Evolutionary conservation across 768 basidiomycete species (phyloP).

Genomic region (Cystoderma amianthinum): DNA sequence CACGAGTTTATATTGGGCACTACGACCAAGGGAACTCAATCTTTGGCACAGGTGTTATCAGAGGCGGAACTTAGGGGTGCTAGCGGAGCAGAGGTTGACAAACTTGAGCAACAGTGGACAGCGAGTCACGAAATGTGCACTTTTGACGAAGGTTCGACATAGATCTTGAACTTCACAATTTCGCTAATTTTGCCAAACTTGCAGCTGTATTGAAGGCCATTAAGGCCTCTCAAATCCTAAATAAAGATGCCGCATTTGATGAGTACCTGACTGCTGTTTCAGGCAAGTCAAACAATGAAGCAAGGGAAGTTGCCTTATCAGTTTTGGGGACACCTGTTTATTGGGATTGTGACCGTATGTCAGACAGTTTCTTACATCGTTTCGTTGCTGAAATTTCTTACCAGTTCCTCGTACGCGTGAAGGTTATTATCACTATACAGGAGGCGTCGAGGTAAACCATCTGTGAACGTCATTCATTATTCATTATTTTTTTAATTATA

Average conservation of each 20-base stretch:
- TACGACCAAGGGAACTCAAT: slow-evolving; percentile 32
- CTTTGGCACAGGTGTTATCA: slow-evolving; percentile 65
- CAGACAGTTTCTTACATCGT: too few species aligned
- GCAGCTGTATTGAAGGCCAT: slow-evolving; percentile 60
- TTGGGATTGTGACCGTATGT: slow-evolving; percentile 89
- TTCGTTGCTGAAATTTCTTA: too few species aligned
- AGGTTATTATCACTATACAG: slow-evolving; percentile 85
- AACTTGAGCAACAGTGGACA: slow-evolving; percentile 73
- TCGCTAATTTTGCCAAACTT: slow-evolving; percentile 3
- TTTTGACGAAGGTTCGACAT: slow-evolving; percentile 66
- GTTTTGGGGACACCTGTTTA: slow-evolving; percentile 63
- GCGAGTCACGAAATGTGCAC: slow-evolving; percentile 63
- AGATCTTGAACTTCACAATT: background rate
- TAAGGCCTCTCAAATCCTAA: slow-evolving; percentile 33
- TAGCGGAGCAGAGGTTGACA: slow-evolving; percentile 62
- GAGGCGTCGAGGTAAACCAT: slow-evolving; percentile 67
- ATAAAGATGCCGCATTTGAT: slow-evolving; percentile 50
- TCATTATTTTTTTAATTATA: slow-evolving; percentile 2
- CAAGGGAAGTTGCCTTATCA: slow-evolving; percentile 66
- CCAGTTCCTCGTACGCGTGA: slow-evolving; percentile 82
- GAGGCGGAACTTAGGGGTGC: slow-evolving; percentile 60
- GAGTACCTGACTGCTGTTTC: slow-evolving; percentile 50
- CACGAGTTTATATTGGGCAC: slow-evolving; percentile 75
- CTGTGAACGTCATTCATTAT: background rate
- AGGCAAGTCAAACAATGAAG: slow-evolving; percentile 69